Conservation (phyloP, 176 grass and related monocot genomes). For the Echinochloa phyllopogon region DNA sequence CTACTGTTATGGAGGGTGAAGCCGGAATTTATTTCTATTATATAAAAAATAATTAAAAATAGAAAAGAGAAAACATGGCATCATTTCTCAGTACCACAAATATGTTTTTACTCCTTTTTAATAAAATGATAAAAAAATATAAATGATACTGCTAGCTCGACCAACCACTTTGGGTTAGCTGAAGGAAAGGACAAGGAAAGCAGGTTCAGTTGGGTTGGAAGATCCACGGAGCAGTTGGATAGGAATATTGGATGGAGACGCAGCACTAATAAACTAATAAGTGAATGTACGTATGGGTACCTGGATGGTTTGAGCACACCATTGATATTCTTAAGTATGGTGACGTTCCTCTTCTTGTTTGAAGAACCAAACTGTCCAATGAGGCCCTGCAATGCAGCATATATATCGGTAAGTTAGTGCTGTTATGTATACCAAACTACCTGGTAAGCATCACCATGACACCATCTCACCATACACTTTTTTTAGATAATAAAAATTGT, state of each 20-base stretch:
- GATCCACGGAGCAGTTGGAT: neutral
- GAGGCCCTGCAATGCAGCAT: slow-evolving; percentile 56
- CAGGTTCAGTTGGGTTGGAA: neutral
- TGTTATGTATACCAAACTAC: neutral
- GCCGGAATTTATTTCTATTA: no score
- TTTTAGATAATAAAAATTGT: no score
- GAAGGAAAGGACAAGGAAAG: neutral
- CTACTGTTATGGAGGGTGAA: no score
- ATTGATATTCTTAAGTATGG: slow-evolving; percentile 65
- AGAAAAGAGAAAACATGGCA: neutral
- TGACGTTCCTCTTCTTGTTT: slow-evolving; percentile 68
- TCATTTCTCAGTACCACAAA: neutral
- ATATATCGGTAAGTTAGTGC: neutral
- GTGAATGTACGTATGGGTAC: slow-evolving; percentile 18
- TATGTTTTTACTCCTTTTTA: neutral
- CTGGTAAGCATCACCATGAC: neutral
- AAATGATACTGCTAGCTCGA: neutral
- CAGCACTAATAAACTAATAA: neutral
- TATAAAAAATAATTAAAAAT: no score
- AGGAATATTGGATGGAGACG: neutral
- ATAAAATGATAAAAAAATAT: neutral
- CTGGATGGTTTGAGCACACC: slow-evolving; percentile 89
- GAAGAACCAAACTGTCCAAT: slow-evolving; percentile 60
- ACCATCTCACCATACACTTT: neutral
- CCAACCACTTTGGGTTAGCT: neutral